Percentiles rank a stretch among this genome's conserved stretches.
Conservation (phyloP, 2,329 filamentous ascomycete genomes). For the Cyphellophora attinorum region DNA sequence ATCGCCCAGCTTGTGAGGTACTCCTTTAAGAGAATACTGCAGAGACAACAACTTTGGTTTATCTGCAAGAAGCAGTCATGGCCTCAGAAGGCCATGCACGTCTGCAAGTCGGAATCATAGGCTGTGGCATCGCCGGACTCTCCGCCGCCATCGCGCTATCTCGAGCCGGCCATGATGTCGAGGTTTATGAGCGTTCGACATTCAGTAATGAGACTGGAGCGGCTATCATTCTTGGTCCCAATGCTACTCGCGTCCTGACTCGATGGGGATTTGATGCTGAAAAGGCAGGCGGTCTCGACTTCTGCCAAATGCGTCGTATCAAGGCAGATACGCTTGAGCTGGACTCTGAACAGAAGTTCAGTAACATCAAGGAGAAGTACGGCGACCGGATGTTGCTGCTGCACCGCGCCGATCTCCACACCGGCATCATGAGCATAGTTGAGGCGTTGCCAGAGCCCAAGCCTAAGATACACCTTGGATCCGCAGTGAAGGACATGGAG, state of each 20-base stretch:
- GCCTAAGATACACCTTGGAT: conserved; percentile 16
- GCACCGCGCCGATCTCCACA: conserved; percentile 22
- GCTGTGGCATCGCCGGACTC: conserved; percentile 24
- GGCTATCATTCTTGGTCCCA: conserved; percentile 22
- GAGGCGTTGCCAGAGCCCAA: conserved; percentile 1
- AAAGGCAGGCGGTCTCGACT: conserved; percentile 17
- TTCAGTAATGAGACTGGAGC: conserved; percentile 23
- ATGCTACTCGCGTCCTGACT: conserved; percentile 20
- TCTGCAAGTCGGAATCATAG: conserved; percentile 14
- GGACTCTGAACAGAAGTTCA: conserved; percentile 14
- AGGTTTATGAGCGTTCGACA: conserved; percentile 23
- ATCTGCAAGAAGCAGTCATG: too few relatives aligned
- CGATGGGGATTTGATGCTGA: conserved; percentile 20
- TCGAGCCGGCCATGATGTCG: conserved; percentile 20
- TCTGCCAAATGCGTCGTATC: conserved; percentile 11
- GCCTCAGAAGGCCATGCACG: not conserved
- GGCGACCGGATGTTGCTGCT: conserved; percentile 18
- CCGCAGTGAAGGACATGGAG: conserved; percentile 18
- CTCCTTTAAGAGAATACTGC: too few relatives aligned
- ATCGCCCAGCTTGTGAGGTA: too few relatives aligned
- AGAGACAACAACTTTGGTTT: too few relatives aligned
- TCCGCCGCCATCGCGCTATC: conserved; percentile 22
- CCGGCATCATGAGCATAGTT: conserved; percentile 18
- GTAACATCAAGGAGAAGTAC: conserved; percentile 12
- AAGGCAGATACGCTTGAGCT: conserved; percentile 16